Evolutionary conservation across 2,329 filamentous ascomycete species (phyloP).

Genomic region (Colletotrichum lindemuthianum): DNA sequence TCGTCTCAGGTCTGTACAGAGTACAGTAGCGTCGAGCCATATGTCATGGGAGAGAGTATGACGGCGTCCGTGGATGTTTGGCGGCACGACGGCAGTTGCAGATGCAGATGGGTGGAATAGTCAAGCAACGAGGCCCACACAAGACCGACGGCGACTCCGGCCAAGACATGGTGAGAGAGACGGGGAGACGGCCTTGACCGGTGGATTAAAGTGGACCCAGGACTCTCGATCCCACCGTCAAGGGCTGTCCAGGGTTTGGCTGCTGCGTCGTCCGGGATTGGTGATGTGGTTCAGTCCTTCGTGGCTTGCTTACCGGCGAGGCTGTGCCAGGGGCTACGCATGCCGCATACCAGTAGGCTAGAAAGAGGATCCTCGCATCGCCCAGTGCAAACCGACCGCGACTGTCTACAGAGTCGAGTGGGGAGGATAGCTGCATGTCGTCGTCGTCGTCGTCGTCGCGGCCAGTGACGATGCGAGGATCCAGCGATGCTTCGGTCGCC

Average conservation of each 20-base stretch:
- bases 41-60: constrained; percentile 10
- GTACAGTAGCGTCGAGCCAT: neutral
- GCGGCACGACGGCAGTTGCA: constrained; percentile 29
- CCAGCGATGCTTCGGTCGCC: constrained; percentile 27
- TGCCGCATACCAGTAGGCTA: no score
- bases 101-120: constrained; percentile 25
- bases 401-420: neutral
- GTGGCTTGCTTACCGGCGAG: constrained; percentile 35
- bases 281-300: constrained; percentile 33
- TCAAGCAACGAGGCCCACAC: constrained; percentile 22
- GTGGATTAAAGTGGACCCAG: constrained; percentile 27
- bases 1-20: neutral
- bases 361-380: constrained; percentile 21
- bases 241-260: constrained; percentile 3
- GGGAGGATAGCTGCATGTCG: constrained; percentile 5
- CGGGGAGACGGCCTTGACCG: constrained; percentile 32
- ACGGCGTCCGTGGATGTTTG: constrained; percentile 5
- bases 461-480: constrained; percentile 24
- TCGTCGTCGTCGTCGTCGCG: neutral
- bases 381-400: constrained; percentile 4
- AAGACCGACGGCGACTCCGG: constrained; percentile 35
- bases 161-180: constrained; percentile 26
- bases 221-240: constrained; percentile 28
- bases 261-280: constrained; percentile 9
- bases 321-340: constrained; percentile 32